Percentiles rank a stretch among this genome's conserved stretches.
Conservation (phyloP, 202 grass and related monocot genomes). For the Schoenoplectus tabernaemontani region DNA sequence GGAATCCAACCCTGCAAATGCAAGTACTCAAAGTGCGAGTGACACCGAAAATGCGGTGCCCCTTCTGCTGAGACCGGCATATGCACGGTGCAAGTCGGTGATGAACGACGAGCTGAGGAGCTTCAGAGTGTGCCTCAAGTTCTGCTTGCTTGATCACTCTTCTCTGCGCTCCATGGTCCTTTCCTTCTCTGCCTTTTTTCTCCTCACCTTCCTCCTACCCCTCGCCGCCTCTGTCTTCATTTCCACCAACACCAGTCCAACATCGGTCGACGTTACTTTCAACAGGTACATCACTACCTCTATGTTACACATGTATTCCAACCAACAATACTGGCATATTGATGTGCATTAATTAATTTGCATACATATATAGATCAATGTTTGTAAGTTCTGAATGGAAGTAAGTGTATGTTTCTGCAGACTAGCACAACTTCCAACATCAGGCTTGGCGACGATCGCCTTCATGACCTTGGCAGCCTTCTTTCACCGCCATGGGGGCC, state of each 20-base stretch:
- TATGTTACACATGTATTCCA: neutral
- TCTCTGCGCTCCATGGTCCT: slow-evolving; percentile 23
- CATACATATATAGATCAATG: neutral
- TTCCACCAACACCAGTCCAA: slow-evolving; percentile 9
- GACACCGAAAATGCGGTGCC: slow-evolving; percentile 2
- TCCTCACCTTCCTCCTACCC: slow-evolving; percentile 43
- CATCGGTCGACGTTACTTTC: neutral
- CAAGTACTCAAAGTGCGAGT: neutral
- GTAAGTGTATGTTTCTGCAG: neutral
- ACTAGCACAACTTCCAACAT: slow-evolving; percentile 45
- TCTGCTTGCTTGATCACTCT: slow-evolving; percentile 68
- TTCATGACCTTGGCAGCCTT: slow-evolving; percentile 57
- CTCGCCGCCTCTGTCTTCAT: slow-evolving; percentile 38
- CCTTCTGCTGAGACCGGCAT: slow-evolving; percentile 57
- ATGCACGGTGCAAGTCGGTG: slow-evolving; percentile 67
- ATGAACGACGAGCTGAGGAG: slow-evolving; percentile 67
- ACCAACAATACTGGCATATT: neutral
- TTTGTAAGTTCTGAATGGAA: neutral
- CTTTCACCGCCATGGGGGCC: slow-evolving; percentile 53
- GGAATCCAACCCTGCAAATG: neutral
- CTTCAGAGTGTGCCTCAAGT: slow-evolving; percentile 69
- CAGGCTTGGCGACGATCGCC: slow-evolving; percentile 52
- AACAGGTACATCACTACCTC: neutral
- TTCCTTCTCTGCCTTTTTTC: slow-evolving; percentile 56
- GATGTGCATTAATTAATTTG: neutral